Percentiles rank a stretch among this genome's conserved stretches.
Evolutionary conservation across 2,329 filamentous ascomycete species (phyloP).

Genomic region (Colletotrichum sp.): DNA sequence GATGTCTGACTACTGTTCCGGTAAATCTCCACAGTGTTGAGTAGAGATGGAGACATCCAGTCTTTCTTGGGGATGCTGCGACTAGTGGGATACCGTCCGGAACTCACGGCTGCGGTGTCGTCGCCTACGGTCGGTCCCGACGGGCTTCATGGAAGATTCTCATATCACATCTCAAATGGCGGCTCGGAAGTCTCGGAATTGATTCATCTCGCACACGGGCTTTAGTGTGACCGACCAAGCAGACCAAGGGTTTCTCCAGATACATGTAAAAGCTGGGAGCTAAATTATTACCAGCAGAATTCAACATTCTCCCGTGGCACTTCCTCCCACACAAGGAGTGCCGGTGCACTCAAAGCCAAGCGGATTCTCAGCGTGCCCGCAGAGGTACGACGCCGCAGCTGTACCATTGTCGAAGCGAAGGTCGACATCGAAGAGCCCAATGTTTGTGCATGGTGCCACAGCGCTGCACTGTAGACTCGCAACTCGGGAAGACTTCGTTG

Average conservation of each 20-base stretch:
- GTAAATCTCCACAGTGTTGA: background rate
- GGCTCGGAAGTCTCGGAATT: background rate
- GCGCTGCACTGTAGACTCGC: conserved; percentile 11
- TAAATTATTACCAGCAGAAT: background rate
- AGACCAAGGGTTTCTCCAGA: background rate
- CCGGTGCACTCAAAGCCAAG: background rate
- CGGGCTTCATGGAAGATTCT: background rate
- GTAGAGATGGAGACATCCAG: background rate
- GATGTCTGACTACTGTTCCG: background rate
- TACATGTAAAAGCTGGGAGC: background rate
- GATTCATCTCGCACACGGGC: background rate
- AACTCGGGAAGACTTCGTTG: background rate
- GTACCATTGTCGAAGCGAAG: background rate
- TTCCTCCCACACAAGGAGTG: background rate
- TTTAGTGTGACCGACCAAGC: background rate
- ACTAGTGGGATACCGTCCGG: background rate
- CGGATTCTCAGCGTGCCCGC: background rate
- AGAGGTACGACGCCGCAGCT: background rate
- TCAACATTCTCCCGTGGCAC: background rate
- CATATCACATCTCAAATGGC: background rate
- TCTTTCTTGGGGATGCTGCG: background rate
- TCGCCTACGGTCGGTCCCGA: background rate
- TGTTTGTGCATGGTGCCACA: background rate
- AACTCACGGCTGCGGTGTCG: background rate
- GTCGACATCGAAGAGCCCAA: conserved; percentile 1